phyloP scores from a whole-genome alignment of 2,329 filamentous ascomycete genomes.

The Fusarium chlamydosporum region DNA sequence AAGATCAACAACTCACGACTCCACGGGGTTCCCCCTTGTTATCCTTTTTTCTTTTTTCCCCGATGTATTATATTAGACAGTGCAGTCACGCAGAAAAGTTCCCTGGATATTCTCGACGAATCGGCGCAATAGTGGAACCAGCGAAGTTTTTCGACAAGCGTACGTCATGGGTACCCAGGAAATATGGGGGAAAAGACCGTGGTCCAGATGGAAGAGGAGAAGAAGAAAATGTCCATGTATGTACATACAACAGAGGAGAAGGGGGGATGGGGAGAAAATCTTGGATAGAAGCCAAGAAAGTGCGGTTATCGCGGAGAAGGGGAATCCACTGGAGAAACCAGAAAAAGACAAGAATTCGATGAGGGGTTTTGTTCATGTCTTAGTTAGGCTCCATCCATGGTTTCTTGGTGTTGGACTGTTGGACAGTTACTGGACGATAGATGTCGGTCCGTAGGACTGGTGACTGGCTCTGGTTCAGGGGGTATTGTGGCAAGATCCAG shows the following conservation, averaged over 20 bases:
- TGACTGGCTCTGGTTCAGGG: slow-evolving; percentile 25
- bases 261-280: slow-evolving; percentile 8
- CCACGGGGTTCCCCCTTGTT: neutral
- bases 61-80: neutral
- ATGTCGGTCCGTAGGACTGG: slow-evolving; percentile 7
- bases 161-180: slow-evolving; percentile 36
- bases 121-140: slow-evolving; percentile 37
- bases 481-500: slow-evolving; percentile 32
- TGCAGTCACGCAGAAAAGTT: slow-evolving; percentile 3
- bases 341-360: slow-evolving; percentile 4
- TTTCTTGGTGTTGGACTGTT: neutral
- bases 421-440: neutral
- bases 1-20: slow-evolving; percentile 23
- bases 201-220: slow-evolving; percentile 36
- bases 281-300: slow-evolving; percentile 17
- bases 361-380: slow-evolving; percentile 33
- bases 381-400: neutral
- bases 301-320: slow-evolving; percentile 42
- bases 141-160: slow-evolving; percentile 19
- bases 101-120: slow-evolving; percentile 19
- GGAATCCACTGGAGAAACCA: neutral
- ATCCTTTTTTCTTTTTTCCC: neutral
- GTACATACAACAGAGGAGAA: slow-evolving; percentile 20
- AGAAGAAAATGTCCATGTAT: neutral
- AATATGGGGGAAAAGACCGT: slow-evolving; percentile 38